Conservation (phyloP, 768 basidiomycete species). For the Tulasnella sp. region DNA sequence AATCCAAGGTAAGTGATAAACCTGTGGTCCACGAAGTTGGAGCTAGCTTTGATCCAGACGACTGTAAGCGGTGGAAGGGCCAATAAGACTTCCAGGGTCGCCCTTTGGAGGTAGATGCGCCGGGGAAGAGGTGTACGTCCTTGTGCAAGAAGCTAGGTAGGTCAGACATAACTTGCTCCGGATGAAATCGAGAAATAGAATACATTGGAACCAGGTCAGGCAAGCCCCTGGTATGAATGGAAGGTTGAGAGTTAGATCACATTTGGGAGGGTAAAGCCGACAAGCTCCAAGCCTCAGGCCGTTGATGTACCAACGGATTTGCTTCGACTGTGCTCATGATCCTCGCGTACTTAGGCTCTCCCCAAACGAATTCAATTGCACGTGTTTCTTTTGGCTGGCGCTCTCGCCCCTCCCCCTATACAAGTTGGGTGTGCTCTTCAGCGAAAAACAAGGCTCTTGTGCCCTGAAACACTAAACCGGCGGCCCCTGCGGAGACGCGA, state of each 20-base stretch:
- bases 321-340: conserved; percentile 71
- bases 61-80: conserved; percentile 75
- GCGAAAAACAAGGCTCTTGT: conserved; percentile 90
- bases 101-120: conserved; percentile 25
- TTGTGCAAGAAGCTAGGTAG: conserved; percentile 87
- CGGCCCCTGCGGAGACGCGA: conserved; percentile 81
- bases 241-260: not conserved
- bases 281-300: too few species aligned
- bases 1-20: conserved; percentile 86
- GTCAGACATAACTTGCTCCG: conserved; percentile 92
- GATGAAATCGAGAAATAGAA: conserved; percentile 95
- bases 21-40: conserved; percentile 97
- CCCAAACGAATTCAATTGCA: too few species aligned
- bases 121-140: conserved; percentile 51
- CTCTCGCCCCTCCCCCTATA: conserved; percentile 95
- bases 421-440: conserved; percentile 83
- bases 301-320: not conserved
- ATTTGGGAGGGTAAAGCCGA: conserved; percentile 1
- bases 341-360: conserved; percentile 87
- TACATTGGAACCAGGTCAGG: conserved; percentile 91
- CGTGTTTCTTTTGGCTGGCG: too few species aligned
- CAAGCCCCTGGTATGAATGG: conserved; percentile 65
- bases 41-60: conserved; percentile 90
- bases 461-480: conserved; percentile 69
- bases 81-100: conserved; percentile 38